A percentile compares a stretch with the other conserved stretches of the same genome.
Conservation (phyloP, 441 rosid species). For the Erodium chrysanthum region DNA sequence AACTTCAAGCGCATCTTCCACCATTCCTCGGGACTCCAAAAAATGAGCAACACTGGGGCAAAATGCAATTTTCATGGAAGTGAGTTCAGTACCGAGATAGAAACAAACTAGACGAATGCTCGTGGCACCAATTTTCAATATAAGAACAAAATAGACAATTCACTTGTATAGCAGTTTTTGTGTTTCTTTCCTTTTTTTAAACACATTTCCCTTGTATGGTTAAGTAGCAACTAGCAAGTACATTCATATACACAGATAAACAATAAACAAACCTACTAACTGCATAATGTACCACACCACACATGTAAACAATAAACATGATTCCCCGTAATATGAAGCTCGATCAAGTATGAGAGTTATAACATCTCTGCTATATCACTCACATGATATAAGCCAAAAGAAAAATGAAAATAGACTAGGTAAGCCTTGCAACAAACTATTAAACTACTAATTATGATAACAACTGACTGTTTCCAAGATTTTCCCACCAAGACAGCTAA, state of each 20-base stretch:
- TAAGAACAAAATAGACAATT: not conserved
- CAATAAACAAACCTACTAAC: not conserved
- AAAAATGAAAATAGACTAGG: not conserved
- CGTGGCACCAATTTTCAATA: not conserved
- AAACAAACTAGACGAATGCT: constrained; percentile 12
- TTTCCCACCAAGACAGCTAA: not conserved
- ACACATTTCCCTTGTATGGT: not conserved
- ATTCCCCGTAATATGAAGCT: not conserved
- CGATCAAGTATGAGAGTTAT: not conserved
- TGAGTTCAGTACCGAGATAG: constrained; percentile 12
- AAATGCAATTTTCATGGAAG: not conserved
- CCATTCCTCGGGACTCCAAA: constrained; percentile 67
- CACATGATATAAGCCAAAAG: not conserved
- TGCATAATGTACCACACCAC: not conserved
- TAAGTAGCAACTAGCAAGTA: not conserved
- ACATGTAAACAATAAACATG: not conserved
- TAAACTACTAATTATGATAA: not conserved
- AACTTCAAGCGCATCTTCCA: constrained; percentile 86
- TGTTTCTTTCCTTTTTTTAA: not conserved
- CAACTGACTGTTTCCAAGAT: not conserved
- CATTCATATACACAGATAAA: not conserved
- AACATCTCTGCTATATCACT: not conserved
- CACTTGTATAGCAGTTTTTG: not conserved
- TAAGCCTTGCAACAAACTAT: not conserved
- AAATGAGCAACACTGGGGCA: constrained; percentile 10